phyloP scores from a whole-genome alignment of 768 basidiomycete genomes.

The Pisolithus marmoratus region DNA sequence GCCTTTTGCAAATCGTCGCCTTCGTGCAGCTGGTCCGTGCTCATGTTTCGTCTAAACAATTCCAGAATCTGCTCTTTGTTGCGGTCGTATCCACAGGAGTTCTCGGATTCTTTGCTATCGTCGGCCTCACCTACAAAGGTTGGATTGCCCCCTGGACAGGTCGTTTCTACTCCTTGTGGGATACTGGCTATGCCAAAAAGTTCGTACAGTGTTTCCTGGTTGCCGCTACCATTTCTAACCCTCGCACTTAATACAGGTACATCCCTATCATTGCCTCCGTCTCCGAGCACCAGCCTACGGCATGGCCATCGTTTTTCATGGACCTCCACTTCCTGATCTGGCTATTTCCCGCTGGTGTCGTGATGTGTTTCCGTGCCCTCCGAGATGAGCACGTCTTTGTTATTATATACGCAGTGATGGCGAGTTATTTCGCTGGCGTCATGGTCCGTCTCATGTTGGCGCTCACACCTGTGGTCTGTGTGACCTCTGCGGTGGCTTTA shows the following conservation, averaged over 20 bases:
- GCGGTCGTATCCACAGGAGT: slow-evolving; percentile 66
- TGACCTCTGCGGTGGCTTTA: slow-evolving; percentile 85
- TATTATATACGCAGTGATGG: slow-evolving; percentile 94
- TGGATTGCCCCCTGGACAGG: slow-evolving; percentile 99
- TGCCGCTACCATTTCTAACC: neutral
- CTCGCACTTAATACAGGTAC: slow-evolving; percentile 44
- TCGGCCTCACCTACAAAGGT: slow-evolving; percentile 82
- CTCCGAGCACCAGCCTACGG: slow-evolving; percentile 98
- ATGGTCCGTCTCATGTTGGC: slow-evolving; percentile 99
- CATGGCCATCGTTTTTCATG: slow-evolving; percentile 99
- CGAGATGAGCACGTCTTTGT: slow-evolving; percentile 98
- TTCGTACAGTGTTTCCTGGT: slow-evolving; percentile 29
- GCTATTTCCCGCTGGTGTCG: slow-evolving; percentile 94
- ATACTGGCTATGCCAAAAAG: slow-evolving; percentile 99
- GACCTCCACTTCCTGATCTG: slow-evolving; percentile 97
- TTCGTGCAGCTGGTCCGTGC: slow-evolving; percentile 86
- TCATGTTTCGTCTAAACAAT: slow-evolving; percentile 88
- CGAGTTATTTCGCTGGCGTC: slow-evolving; percentile 98
- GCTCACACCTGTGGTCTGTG: slow-evolving; percentile 94
- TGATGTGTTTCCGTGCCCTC: slow-evolving; percentile 89
- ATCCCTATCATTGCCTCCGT: slow-evolving; percentile 99
- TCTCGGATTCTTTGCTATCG: slow-evolving; percentile 67
- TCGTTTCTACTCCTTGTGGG: slow-evolving; percentile 98
- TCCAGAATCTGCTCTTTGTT: slow-evolving; percentile 72
- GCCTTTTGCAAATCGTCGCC: slow-evolving; percentile 91